Conservation (phyloP, 768 basidiomycete species). For the Tulasnella sp. region DNA sequence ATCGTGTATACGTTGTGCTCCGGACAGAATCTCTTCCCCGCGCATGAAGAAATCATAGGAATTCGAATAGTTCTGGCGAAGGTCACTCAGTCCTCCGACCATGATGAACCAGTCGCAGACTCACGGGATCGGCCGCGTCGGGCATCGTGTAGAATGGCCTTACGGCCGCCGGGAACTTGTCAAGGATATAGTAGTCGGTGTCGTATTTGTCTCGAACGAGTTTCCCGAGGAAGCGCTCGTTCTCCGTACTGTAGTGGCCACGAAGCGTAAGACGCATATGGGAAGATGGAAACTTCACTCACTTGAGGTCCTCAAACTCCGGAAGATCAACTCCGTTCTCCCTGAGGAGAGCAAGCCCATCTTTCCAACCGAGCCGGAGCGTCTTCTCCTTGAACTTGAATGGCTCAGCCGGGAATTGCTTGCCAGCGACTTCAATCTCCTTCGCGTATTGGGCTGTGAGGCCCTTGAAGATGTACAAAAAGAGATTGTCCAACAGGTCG, state of each 20-base stretch:
- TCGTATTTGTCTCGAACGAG: conserved; percentile 87
- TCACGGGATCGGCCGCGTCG: conserved; percentile 76
- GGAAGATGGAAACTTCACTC: conserved; percentile 1
- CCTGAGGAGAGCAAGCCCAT: conserved; percentile 77
- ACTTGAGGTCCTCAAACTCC: conserved; percentile 73
- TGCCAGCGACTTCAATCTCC: conserved; percentile 70
- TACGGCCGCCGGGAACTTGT: conserved; percentile 93
- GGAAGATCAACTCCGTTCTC: conserved; percentile 75
- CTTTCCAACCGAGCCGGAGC: conserved; percentile 66
- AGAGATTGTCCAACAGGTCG: conserved; percentile 78
- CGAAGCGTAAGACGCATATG: not conserved
- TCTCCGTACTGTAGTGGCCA: conserved; percentile 61
- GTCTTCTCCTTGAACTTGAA: conserved; percentile 93
- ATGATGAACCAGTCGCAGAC: not conserved
- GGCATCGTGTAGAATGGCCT: conserved; percentile 99
- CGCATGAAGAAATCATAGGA: conserved; percentile 99
- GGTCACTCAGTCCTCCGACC: not conserved
- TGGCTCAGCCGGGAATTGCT: conserved; percentile 89
- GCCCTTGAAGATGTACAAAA: conserved; percentile 75
- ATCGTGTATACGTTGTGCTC: conserved; percentile 96
- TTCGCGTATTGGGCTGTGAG: conserved; percentile 61
- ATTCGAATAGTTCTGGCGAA: conserved; percentile 49
- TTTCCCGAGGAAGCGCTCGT: conserved; percentile 85
- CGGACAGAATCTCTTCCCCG: conserved; percentile 96
- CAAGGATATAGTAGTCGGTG: conserved; percentile 97